Evolutionary conservation across 495 filamentous ascomycete genomes (phyloP).

Genomic region (Cercophora samala): DNA sequence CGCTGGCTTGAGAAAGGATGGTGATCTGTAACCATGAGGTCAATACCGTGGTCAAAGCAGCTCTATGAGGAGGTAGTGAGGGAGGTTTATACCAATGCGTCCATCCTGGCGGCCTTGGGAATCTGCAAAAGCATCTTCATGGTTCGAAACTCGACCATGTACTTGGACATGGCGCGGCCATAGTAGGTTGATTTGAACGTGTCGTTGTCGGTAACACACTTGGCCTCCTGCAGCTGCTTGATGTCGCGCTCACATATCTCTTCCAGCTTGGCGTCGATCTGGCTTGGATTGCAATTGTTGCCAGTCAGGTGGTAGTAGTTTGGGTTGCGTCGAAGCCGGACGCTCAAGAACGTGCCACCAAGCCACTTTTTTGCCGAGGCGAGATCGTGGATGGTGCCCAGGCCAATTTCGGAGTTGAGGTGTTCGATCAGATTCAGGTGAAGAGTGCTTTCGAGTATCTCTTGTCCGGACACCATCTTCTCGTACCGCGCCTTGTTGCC

Average conservation of each 20-base stretch:
- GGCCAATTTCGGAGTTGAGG: slow-evolving; percentile 87
- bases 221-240: slow-evolving; percentile 58
- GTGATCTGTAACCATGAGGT: slow-evolving; percentile 42
- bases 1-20: slow-evolving; percentile 60
- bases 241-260: slow-evolving; percentile 81
- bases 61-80: not conserved
- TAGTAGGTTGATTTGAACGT: slow-evolving; percentile 67
- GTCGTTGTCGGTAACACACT: slow-evolving; percentile 52
- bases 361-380: slow-evolving; percentile 80
- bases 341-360: slow-evolving; percentile 78
- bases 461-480: slow-evolving; percentile 75
- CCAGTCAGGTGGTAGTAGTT: slow-evolving; percentile 70
- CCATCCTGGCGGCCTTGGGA: slow-evolving; percentile 56
- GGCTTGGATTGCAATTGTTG: slow-evolving; percentile 38
- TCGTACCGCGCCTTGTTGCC: slow-evolving; percentile 72
- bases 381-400: slow-evolving; percentile 71
- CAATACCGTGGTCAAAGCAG: slow-evolving; percentile 49
- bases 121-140: slow-evolving; percentile 75
- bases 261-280: slow-evolving; percentile 67
- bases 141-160: slow-evolving; percentile 86
- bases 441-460: slow-evolving; percentile 81
- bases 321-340: slow-evolving; percentile 78
- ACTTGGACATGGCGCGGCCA: slow-evolving; percentile 88
- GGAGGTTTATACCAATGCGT: slow-evolving; percentile 64
- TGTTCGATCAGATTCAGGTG: slow-evolving; percentile 89